Percentiles rank a stretch among this genome's conserved stretches.
phyloP scores from a whole-genome alignment of 768 basidiomycete species.

The Psilocybe tampanensis region DNA sequence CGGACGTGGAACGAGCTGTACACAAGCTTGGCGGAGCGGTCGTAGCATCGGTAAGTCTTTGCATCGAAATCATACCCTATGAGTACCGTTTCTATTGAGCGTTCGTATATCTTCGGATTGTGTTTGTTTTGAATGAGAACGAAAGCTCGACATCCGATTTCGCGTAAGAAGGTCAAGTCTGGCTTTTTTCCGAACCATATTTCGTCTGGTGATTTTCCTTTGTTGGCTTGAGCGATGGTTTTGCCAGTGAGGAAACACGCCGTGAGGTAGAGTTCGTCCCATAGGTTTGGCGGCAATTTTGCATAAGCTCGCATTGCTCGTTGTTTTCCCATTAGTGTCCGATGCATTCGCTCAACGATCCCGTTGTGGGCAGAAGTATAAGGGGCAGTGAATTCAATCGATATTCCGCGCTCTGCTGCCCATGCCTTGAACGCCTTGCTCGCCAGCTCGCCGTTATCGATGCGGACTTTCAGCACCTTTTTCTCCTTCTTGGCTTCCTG shows the following conservation, averaged over 20 bases:
- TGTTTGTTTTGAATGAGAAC: constrained; percentile 13
- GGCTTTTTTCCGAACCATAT: constrained; percentile 19
- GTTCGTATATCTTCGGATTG: constrained; percentile 29
- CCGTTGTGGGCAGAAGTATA: constrained; percentile 41
- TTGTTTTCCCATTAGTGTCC: constrained; percentile 32
- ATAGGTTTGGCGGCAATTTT: constrained; percentile 26
- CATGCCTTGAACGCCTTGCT: constrained; percentile 21
- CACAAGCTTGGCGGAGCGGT: constrained; percentile 8
- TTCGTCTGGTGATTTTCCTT: constrained; percentile 17
- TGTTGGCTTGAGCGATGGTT: constrained; percentile 10
- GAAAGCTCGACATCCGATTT: constrained; percentile 28
- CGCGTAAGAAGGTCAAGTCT: constrained; percentile 27
- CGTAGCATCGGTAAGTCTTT: constrained; percentile 19
- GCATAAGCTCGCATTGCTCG: constrained; percentile 29
- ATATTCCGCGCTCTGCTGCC: constrained; percentile 12
- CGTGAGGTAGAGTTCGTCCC: constrained; percentile 36
- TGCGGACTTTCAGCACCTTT: constrained; percentile 15
- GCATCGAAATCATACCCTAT: constrained; percentile 21
- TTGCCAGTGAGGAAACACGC: constrained; percentile 23
- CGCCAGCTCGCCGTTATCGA: constrained; percentile 25
- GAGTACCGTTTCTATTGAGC: constrained; percentile 21
- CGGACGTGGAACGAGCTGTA: constrained; percentile 7
- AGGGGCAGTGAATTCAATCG: constrained; percentile 24
- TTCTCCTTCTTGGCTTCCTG: constrained; percentile 22
- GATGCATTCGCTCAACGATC: constrained; percentile 36